Conservation (phyloP, 1,284 basidiomycete genomes). For the Ceratobasidium sp. region DNA sequence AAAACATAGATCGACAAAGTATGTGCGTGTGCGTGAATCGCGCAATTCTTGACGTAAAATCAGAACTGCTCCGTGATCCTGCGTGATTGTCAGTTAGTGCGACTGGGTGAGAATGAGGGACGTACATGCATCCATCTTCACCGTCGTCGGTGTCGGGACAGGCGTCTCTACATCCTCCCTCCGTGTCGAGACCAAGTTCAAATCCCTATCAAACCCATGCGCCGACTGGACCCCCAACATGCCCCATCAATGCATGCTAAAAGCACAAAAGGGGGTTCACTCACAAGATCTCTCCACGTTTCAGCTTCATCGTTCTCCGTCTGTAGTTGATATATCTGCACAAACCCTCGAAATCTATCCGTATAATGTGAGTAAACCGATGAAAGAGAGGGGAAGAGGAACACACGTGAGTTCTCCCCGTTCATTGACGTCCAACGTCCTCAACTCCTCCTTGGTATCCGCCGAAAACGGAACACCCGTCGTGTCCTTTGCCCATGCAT, state of each 20-base stretch:
- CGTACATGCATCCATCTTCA: conserved; percentile 23
- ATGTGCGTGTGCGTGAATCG: background rate
- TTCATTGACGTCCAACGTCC: conserved; percentile 76
- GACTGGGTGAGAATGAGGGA: background rate
- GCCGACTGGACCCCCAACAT: conserved; percentile 61
- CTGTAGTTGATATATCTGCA: conserved; percentile 82
- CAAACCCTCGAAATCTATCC: conserved; percentile 75
- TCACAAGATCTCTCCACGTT: conserved; percentile 80
- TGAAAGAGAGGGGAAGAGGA: background rate
- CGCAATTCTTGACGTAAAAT: background rate
- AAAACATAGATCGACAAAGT: too few species aligned
- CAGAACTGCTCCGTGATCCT: too few species aligned
- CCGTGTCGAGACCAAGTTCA: conserved; percentile 68
- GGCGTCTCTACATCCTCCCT: conserved; percentile 61
- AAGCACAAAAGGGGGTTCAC: conserved; percentile 45
- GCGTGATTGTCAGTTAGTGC: too few species aligned
- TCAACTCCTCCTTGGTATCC: conserved; percentile 78
- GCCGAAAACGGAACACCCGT: conserved; percentile 78
- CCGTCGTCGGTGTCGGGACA: conserved; percentile 14
- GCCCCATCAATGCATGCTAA: conserved; percentile 4
- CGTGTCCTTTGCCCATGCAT: conserved; percentile 78
- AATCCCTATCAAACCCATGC: conserved; percentile 76
- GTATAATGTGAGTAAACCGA: background rate
- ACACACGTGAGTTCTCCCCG: conserved; percentile 78
- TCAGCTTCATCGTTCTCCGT: conserved; percentile 83